These are phyloP conservation scores for Nicotiana sylvestris DNA, from an alignment of 257 asterid species.

Conservation along the genomic window DNA sequence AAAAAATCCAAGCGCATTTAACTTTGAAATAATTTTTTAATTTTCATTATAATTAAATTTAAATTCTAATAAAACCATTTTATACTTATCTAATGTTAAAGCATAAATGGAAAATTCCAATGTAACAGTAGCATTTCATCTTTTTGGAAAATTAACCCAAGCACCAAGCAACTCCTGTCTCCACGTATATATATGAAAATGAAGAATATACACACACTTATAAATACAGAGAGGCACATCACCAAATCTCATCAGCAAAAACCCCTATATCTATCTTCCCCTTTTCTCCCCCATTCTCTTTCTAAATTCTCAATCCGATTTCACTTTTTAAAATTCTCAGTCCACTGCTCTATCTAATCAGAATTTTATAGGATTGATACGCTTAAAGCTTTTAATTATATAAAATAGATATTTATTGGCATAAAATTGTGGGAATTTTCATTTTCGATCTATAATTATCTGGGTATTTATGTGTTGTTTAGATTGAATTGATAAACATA, in stretches of 20 bases:
- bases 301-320: constrained; percentile 48
- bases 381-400: neutral
- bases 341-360: constrained; percentile 21
- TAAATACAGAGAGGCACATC: constrained; percentile 28
- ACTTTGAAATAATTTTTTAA: no score
- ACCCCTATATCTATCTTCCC: constrained; percentile 22
- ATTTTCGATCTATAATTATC: constrained; percentile 12
- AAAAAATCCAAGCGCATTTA: no score
- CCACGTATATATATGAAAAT: neutral
- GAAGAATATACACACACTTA: neutral
- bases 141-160: neutral
- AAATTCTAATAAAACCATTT: neutral
- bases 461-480: neutral
- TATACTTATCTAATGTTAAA: neutral
- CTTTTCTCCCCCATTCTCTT: neutral
- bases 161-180: neutral
- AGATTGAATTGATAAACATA: neutral
- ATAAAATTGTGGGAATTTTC: constrained; percentile 2
- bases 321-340: constrained; percentile 32
- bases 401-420: neutral
- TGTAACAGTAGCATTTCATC: neutral
- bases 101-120: neutral
- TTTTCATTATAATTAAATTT: no score
- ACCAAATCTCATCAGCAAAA: constrained; percentile 41
- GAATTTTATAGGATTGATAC: neutral